These are phyloP conservation scores for Trametes villosa DNA, from an alignment of 768 basidiomycete species.

Conservation along the genomic window DNA sequence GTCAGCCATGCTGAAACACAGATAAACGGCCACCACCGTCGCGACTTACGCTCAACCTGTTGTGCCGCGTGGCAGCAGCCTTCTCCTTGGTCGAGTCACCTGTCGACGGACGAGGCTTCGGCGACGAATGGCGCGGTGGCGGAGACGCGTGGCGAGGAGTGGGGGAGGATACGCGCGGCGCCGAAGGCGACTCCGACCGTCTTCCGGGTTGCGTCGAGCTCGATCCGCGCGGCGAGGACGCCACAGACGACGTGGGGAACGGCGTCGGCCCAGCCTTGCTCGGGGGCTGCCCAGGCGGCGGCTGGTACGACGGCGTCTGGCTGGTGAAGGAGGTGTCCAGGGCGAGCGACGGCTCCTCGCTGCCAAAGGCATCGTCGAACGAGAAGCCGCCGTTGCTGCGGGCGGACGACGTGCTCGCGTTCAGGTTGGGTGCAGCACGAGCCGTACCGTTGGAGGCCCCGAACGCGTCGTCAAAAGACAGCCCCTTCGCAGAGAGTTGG, in stretches of 20 bases:
- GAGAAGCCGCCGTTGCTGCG: conserved; percentile 36
- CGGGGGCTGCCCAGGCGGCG: conserved; percentile 31
- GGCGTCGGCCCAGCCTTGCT: conserved; percentile 32
- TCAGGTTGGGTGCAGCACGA: conserved; percentile 2
- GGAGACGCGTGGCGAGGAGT: conserved; percentile 58
- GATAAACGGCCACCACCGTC: conserved; percentile 4
- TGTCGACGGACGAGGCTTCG: conserved; percentile 63
- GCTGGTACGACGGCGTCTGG: conserved; percentile 38
- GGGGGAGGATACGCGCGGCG: conserved; percentile 44
- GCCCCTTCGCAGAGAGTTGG: conserved; percentile 6
- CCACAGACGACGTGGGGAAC: conserved; percentile 45
- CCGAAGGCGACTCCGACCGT: conserved; percentile 32
- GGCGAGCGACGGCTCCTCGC: conserved; percentile 46
- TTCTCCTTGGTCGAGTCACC: conserved; percentile 60
- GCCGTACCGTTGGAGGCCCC: conserved; percentile 39
- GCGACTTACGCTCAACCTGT: conserved; percentile 75
- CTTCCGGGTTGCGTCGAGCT: conserved; percentile 27
- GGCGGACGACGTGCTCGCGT: conserved; percentile 14
- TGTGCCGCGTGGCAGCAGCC: conserved; percentile 58
- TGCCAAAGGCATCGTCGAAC: conserved; percentile 64
- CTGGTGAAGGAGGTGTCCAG: conserved; percentile 44
- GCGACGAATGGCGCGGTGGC: conserved; percentile 53
- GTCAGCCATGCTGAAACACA: not conserved
- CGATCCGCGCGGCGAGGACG: conserved; percentile 44
- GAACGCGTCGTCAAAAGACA: conserved; percentile 56